These are phyloP conservation scores for Lipomyces anomalus DNA, from an alignment of 805 yeast species.

Conservation along the genomic window DNA sequence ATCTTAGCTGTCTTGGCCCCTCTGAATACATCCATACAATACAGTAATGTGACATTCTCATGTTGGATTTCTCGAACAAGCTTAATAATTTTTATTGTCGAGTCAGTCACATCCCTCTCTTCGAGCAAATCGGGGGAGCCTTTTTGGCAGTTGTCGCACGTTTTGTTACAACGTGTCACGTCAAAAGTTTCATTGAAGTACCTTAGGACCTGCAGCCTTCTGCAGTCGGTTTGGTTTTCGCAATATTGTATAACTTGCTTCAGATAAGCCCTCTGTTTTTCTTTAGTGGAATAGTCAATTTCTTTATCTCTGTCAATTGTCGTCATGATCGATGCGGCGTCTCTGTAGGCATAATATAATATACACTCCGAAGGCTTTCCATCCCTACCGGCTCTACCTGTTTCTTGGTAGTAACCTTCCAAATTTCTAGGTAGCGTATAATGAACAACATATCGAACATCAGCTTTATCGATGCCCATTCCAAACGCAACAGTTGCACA, in stretches of 20 bases:
- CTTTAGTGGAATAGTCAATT: conserved; percentile 56
- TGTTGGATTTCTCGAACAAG: conserved; percentile 52
- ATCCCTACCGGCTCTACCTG: conserved; percentile 98
- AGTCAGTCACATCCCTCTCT: conserved; percentile 61
- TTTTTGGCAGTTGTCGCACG: conserved; percentile 79
- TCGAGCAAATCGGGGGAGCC: conserved; percentile 39
- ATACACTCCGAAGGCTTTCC: conserved; percentile 78
- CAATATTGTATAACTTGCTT: conserved; percentile 86
- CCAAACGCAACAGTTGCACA: conserved; percentile 99
- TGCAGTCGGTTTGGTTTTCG: conserved; percentile 83
- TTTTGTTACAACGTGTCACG: conserved; percentile 53
- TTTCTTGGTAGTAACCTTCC: conserved; percentile 96
- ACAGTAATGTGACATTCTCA: conserved; percentile 62
- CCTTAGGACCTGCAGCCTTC: conserved; percentile 80
- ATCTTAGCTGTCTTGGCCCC: conserved; percentile 66
- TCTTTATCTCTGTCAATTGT: conserved; percentile 75
- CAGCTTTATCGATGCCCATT: conserved; percentile 97
- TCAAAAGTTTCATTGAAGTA: conserved; percentile 84
- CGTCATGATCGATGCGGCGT: conserved; percentile 67
- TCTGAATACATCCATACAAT: conserved; percentile 76
- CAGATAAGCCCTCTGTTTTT: conserved; percentile 69
- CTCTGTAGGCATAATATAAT: conserved; percentile 73
- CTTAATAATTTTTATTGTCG: conserved; percentile 53
- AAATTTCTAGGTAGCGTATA: conserved; percentile 79
- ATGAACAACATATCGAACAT: conserved; percentile 88